These are phyloP conservation scores for Thalia dealbata DNA, from an alignment of 176 grass and related monocot genomes.

Conservation along the genomic window DNA sequence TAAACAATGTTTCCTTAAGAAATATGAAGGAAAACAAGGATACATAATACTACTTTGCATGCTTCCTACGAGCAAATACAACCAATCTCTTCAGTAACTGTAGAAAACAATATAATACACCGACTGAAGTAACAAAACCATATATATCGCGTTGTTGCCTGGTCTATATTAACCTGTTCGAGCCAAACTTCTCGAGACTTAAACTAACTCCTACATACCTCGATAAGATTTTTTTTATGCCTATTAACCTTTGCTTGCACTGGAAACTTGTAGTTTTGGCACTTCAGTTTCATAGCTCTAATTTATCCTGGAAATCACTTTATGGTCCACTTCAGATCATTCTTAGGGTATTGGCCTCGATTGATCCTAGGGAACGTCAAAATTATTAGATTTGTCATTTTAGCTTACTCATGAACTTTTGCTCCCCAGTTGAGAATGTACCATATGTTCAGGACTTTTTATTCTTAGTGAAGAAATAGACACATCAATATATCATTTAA, in stretches of 20 bases:
- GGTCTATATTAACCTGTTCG: background rate
- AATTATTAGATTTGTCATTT: background rate
- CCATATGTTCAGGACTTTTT: no score
- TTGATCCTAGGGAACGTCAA: background rate
- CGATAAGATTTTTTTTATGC: background rate
- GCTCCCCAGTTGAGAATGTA: no score
- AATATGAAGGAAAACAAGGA: background rate
- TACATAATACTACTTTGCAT: background rate
- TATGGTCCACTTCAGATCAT: background rate
- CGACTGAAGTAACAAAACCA: background rate
- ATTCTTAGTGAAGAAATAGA: no score
- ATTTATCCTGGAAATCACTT: background rate
- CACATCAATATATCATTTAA: no score
- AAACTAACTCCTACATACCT: background rate
- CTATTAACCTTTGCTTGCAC: background rate
- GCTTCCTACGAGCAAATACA: background rate
- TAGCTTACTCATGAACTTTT: no score
- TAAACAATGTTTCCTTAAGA: background rate
- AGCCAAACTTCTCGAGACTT: background rate
- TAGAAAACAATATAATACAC: background rate
- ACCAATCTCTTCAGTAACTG: background rate
- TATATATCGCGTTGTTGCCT: background rate
- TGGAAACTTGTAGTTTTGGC: background rate
- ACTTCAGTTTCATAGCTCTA: background rate
- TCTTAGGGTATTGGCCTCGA: background rate